These are phyloP conservation scores for Parascedosporium putredinis DNA, from an alignment of 2,329 filamentous ascomycete species.

Conservation along the genomic window DNA sequence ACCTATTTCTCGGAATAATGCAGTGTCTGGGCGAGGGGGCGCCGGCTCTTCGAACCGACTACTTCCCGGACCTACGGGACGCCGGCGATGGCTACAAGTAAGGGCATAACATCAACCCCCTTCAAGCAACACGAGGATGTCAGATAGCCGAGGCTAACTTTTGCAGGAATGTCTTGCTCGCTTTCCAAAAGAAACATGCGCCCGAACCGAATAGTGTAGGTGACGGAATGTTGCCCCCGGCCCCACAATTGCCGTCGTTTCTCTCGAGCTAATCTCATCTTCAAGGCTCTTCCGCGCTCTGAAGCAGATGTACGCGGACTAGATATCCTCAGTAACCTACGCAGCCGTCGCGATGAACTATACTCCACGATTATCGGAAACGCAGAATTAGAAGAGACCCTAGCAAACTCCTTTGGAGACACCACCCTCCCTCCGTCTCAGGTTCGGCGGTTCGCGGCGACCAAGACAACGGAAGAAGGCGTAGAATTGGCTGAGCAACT, in stretches of 20 bases:
- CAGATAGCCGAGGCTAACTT: no score
- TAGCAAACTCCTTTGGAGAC: no score
- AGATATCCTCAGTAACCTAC: no score
- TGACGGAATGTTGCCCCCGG: background rate
- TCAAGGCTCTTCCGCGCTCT: no score
- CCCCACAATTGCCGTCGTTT: no score
- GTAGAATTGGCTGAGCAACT: background rate
- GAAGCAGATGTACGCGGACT: background rate
- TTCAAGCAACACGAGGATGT: no score
- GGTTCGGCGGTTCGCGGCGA: background rate
- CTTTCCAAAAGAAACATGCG: background rate
- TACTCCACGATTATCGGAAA: no score
- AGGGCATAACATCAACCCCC: no score
- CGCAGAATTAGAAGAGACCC: no score
- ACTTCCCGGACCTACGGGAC: background rate
- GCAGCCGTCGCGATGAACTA: no score
- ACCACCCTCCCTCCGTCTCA: background rate
- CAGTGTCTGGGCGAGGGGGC: background rate
- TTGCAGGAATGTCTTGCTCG: no score
- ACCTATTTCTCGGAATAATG: background rate
- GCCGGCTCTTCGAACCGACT: background rate
- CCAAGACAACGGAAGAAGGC: background rate
- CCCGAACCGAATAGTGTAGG: background rate
- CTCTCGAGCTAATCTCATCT: no score
- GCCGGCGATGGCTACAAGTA: background rate